Percentiles rank a stretch among this genome's conserved stretches.
phyloP scores from a whole-genome alignment of 2,329 filamentous ascomycete genomes.

The Colletotrichum kahawae region DNA sequence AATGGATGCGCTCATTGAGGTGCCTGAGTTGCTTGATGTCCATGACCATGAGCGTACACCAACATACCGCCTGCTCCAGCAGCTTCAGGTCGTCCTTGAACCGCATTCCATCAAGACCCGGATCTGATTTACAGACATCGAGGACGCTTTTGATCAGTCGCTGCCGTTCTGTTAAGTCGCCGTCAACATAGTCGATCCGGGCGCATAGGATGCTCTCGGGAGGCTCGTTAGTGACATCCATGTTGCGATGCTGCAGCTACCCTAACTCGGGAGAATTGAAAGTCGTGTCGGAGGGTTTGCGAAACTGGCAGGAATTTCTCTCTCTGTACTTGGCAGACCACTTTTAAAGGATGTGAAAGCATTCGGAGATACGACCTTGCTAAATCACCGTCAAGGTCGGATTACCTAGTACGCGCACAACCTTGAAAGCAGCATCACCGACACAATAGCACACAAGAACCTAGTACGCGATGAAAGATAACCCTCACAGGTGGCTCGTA shows the following conservation, averaged over 20 bases:
- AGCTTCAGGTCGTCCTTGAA: rapidly evolving
- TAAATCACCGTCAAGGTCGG: not conserved
- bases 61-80: not conserved
- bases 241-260: not conserved
- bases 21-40: not conserved
- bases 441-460: too few relatives aligned
- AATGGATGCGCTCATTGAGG: not conserved
- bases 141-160: not conserved
- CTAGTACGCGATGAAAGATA: too few relatives aligned
- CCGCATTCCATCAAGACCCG: not conserved
- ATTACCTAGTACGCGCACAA: not conserved
- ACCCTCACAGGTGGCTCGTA: too few relatives aligned
- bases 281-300: not conserved
- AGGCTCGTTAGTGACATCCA: not conserved
- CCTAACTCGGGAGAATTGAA: not conserved
- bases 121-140: not conserved
- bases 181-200: not conserved
- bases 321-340: not conserved
- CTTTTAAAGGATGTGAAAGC: not conserved
- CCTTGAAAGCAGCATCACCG: not conserved
- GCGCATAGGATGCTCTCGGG: not conserved
- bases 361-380: not conserved
- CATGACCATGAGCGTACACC: not conserved
- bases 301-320: not conserved
- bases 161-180: not conserved